These are phyloP conservation scores for Lycium barbarum DNA, from an alignment of 257 asterid genomes.

Conservation along the genomic window DNA sequence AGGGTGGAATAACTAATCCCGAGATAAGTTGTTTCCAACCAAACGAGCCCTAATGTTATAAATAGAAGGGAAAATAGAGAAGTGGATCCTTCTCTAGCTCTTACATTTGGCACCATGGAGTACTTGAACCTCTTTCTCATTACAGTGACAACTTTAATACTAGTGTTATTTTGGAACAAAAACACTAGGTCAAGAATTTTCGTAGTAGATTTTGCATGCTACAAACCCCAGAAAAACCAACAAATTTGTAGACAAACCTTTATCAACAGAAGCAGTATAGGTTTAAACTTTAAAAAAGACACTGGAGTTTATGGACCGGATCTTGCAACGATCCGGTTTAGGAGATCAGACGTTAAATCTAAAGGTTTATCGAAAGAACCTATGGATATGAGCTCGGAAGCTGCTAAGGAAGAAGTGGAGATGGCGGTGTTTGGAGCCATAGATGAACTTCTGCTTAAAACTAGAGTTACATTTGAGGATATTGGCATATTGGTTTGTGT, in stretches of 20 bases:
- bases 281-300: slow-evolving; percentile 29
- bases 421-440: slow-evolving; percentile 50
- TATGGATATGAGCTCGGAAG: slow-evolving; percentile 33
- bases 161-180: not conserved
- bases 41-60: too few species aligned
- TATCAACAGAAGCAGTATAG: not conserved
- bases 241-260: slow-evolving; percentile 12
- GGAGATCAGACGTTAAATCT: slow-evolving; percentile 37
- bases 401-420: slow-evolving; percentile 49
- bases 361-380: slow-evolving; percentile 31
- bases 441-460: slow-evolving; percentile 49
- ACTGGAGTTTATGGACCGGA: slow-evolving; percentile 36
- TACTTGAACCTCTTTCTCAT: not conserved
- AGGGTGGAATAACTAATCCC: too few species aligned
- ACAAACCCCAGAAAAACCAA: slow-evolving; percentile 36
- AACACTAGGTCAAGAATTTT: slow-evolving; percentile 32
- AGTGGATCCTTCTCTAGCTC: not conserved
- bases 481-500: slow-evolving; percentile 55
- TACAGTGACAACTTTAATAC: not conserved
- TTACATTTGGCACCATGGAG: not conserved
- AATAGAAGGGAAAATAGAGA: not conserved
- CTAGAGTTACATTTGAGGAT: slow-evolving; percentile 41
- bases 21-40: too few species aligned
- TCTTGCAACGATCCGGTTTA: slow-evolving; percentile 41
- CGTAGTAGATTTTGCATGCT: slow-evolving; percentile 46